A percentile compares a stretch with the other conserved stretches of the same genome.
Conservation (phyloP, 179 eudicot genomes). For the Spinacia oleracea region DNA sequence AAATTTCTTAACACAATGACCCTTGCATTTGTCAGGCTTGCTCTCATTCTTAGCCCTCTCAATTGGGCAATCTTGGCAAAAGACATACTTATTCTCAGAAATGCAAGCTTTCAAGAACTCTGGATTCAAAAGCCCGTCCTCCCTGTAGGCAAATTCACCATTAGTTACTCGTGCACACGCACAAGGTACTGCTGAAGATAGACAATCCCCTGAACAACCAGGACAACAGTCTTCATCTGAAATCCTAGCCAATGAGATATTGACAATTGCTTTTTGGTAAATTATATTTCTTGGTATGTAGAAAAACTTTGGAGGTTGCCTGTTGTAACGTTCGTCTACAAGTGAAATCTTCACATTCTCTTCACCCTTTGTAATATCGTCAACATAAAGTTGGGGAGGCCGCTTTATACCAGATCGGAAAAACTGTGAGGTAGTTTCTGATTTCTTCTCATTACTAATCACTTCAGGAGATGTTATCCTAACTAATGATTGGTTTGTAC, state of each 20-base stretch:
- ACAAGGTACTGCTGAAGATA: conserved; percentile 62
- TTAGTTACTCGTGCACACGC: conserved; percentile 69
- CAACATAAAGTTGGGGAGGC: conserved; percentile 36
- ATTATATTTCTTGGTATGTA: conserved; percentile 74
- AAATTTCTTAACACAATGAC: conserved; percentile 53
- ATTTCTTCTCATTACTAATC: conserved; percentile 20
- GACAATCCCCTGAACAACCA: conserved; percentile 66
- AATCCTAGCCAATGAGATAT: conserved; percentile 79
- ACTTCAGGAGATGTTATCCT: conserved; percentile 20
- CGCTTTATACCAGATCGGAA: conserved; percentile 28
- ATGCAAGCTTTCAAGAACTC: conserved; percentile 50
- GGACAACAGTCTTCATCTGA: conserved; percentile 75
- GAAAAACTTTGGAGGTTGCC: conserved; percentile 58
- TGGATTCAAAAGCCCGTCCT: conserved; percentile 61
- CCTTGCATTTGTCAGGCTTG: conserved; percentile 60
- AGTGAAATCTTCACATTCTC: conserved; percentile 62
- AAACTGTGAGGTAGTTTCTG: conserved; percentile 26
- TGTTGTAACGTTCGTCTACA: conserved; percentile 53
- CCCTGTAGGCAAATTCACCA: conserved; percentile 76
- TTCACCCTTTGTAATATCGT: conserved; percentile 74
- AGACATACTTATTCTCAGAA: conserved; percentile 41
- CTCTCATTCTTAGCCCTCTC: conserved; percentile 54
- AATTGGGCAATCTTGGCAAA: conserved; percentile 72
- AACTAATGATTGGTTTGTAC: conserved; percentile 20
- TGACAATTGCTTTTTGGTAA: conserved; percentile 73